Evolutionary conservation across 345 rosid species (phyloP), one percentile per base, ranked within the genome.

Genomic region (Bruguiera sexangula): DNA sequence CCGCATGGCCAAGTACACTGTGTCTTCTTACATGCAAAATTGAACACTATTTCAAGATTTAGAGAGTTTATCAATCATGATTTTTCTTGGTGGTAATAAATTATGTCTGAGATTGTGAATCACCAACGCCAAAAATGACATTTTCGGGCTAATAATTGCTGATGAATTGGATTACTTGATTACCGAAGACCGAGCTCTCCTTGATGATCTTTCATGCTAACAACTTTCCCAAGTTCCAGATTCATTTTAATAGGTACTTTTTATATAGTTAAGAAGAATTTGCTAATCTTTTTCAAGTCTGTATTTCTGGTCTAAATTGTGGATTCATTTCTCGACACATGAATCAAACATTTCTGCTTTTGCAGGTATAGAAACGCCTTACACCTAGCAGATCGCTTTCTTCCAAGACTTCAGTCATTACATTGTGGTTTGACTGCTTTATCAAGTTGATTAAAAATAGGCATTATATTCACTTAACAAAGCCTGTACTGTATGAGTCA

Each of bases 121-220:
- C 24, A 20, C 24, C 22, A 53, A 20, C 6, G 56, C 56, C 24
- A 48, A 10, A 39, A 46, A 61, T 30, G 69, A 39, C 0, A 50
- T 69, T 58, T 79, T 72, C 85, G 88, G 98, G 90, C 69, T 93
- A 8, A 66, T 93, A 51, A 80, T 93, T 73, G 96, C 86, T n/a
- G 96, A 91, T 79, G 98, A 91, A 81, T 74, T 93, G 85, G 97
- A 91, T 74, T 91, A 88, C 78, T 72, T 93, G 78, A 88, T 93
- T 48, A 89, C 96, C 18, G 87, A 73, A 74, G 97, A 93, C 79
- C 77, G 89, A 8, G 89, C 84, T 67, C 91, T 93, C 53, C 94
- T 93, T 62, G 90, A 93, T 71, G 97, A 93, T 82, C 90, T 93
- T 93, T 93, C 80, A 88, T 91, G 96, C 97, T 93, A 59, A 89